These are phyloP conservation scores for Rhizophora apiculata DNA, from an alignment of 345 rosid species.

Conservation along the genomic window DNA sequence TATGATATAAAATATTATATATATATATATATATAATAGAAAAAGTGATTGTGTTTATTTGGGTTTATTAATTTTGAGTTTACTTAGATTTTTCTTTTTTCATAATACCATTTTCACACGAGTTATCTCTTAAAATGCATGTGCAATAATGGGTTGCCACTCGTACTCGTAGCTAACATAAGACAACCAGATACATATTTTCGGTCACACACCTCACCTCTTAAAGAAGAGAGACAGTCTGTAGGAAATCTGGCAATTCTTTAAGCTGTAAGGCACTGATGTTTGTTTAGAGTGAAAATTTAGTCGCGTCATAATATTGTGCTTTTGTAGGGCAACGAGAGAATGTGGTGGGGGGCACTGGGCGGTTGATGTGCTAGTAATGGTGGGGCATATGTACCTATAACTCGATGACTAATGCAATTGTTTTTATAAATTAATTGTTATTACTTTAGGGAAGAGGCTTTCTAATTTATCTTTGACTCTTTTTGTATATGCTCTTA, in stretches of 20 bases:
- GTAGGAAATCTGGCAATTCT: not conserved
- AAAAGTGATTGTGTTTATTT: too few species aligned
- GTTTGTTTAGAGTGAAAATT: too few species aligned
- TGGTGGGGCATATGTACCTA: not conserved
- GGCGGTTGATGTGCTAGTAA: not conserved
- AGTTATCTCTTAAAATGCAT: not conserved
- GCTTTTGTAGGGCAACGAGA: not conserved
- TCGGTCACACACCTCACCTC: not conserved
- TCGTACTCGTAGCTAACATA: not conserved
- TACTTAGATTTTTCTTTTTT: too few species aligned
- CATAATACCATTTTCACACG: not conserved
- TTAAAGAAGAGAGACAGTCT: not conserved
- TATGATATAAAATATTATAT: too few species aligned
- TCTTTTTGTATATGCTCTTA: not conserved
- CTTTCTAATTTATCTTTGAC: conserved; percentile 2
- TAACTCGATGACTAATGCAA: too few species aligned
- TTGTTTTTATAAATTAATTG: too few species aligned
- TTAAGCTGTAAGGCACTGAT: not conserved
- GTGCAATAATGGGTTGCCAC: conserved; percentile 1
- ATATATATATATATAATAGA: too few species aligned
- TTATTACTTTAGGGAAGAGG: too few species aligned
- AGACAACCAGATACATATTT: not conserved
- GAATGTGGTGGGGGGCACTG: not conserved
- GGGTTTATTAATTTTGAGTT: too few species aligned
- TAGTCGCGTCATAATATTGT: too few species aligned